phyloP scores from a whole-genome alignment of 192 early-diverging fungal genomes.

The Geranomyces variabilis region DNA sequence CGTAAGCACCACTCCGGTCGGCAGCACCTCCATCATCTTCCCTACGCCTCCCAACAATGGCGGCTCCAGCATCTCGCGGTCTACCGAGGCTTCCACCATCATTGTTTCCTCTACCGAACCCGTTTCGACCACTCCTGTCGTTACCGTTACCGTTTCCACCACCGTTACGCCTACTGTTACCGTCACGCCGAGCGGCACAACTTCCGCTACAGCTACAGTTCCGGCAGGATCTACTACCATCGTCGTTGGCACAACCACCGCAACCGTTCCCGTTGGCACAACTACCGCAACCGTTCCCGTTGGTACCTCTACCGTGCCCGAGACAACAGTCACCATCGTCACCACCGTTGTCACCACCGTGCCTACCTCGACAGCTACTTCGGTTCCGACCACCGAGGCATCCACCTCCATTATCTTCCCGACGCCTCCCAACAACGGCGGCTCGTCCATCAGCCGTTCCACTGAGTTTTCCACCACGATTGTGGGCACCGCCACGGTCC shows the following conservation, averaged over 20 bases:
- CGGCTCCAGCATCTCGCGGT: constrained; percentile 1
- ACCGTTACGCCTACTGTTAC: background rate
- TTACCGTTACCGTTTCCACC: background rate
- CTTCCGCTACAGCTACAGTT: background rate
- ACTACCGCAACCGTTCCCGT: background rate
- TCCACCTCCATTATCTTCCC: background rate
- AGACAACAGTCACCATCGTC: constrained; percentile 6
- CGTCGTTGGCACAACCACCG: background rate
- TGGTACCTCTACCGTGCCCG: background rate
- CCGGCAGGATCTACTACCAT: background rate
- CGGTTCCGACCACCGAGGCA: background rate
- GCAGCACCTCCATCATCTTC: background rate
- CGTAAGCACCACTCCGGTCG: too few relatives aligned
- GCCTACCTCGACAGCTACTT: background rate
- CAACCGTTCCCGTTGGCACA: background rate
- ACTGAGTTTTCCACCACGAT: background rate
- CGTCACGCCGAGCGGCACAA: background rate
- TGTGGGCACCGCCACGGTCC: background rate
- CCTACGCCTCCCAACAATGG: constrained; percentile 6
- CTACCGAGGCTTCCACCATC: background rate
- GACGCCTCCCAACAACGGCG: constrained; percentile 4
- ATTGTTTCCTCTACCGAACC: background rate
- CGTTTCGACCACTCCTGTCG: background rate
- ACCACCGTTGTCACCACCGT: background rate
- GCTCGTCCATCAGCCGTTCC: background rate